Evolutionary conservation across 2,329 filamentous ascomycete genomes (phyloP), one percentile per base, ranked within the genome.

Genomic region (Huntiella abstrusa): DNA sequence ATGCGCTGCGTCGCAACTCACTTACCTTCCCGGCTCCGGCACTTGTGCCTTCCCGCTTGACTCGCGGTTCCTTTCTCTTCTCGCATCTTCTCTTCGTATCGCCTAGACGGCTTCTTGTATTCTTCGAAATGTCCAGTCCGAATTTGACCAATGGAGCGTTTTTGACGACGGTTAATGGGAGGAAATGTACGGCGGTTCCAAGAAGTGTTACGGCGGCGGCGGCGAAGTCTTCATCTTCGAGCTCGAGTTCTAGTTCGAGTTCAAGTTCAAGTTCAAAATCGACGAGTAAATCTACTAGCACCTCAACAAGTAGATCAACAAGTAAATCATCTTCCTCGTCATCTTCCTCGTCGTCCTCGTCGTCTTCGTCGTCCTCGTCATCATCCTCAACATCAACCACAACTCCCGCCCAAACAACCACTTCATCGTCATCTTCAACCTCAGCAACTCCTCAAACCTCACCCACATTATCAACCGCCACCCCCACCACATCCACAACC

Each of bases 131-230:
- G 68, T 64, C 62, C 48, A 61, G 55, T 50, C 54, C 60, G 47
- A 61, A 58, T 55, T 62, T 69, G 56, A 63, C 62, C 52, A 57
- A 58, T 55, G 65, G 67, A 55, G 64, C 65, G 50, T 66, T 67
- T 50, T 63, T 69, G 49, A 73, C 69, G 46, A 66, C 58, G 42
- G 60, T 72, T 46, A 58, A 64, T 48, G 68, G 68, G 44, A 67
- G 63, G 56, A 64, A 64, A 57, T 73, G 71, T 60, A 74, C 71
- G 54, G 69, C 66, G 50, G 60, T 73, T 52, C 69, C 69, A 41
- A 67, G 57, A 53, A 50, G 50, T 35, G 49, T 53, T 41, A 53
- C 46, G 50, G 51, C 48, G 52, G 48, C 53, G 51, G 52, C 52
- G 50, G 45, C 49, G 43, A 43, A 19, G 33, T 46, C 45, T 39